Evolutionary conservation across 306 rosid species (phyloP), one percentile per base, ranked within the genome.

Genomic region (Betula pendula): DNA sequence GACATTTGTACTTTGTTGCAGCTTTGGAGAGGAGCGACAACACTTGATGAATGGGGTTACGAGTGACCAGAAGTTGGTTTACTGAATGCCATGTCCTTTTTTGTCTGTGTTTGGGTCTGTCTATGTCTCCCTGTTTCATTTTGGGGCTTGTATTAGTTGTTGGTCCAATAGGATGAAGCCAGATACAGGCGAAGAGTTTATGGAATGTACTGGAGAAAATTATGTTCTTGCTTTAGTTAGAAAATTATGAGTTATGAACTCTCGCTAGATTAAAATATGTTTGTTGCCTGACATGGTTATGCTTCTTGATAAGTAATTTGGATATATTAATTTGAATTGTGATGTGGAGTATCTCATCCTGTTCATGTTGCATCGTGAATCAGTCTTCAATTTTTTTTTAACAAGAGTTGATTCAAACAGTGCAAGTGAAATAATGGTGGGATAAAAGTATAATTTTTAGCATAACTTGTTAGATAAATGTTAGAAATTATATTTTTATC

Each of bases 1-100:
- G 24, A 29, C 22, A 19, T 67, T 75, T 51, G 20, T 24, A 6
- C 33, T 81, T 72, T 50, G 49, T 73, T 81, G 84, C 92, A 92
- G 93, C 92, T 78, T 38, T 92, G 88, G 96, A 92, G 59, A 92
- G 87, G 82, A 78, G 86, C 12, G 96, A 92, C 0, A 52, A 79
- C 79, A 84, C 40, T 78, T 92, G 84, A 82, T 81, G 80, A 72
- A 49, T 62, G 70, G 78, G 65, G 42, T 19, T 56, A 19, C 45
- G 55, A 42, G 48, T 66, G 71, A 71, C 40, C 75, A 50, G 31
- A 80, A 74, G 80, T 55, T 31, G n/a, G 79, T 74, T 68, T 20
- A 16, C 63, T 31, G 68, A 59, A 16, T 35, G 65, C 62, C 65
- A 20, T 59, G 25, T 58, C 11, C 9, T 35, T 65, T n/a, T 35